Evolutionary conservation across 495 filamentous ascomycete genomes (phyloP), one percentile per base, ranked within the genome.

Genomic region (Penicillium steckii): DNA sequence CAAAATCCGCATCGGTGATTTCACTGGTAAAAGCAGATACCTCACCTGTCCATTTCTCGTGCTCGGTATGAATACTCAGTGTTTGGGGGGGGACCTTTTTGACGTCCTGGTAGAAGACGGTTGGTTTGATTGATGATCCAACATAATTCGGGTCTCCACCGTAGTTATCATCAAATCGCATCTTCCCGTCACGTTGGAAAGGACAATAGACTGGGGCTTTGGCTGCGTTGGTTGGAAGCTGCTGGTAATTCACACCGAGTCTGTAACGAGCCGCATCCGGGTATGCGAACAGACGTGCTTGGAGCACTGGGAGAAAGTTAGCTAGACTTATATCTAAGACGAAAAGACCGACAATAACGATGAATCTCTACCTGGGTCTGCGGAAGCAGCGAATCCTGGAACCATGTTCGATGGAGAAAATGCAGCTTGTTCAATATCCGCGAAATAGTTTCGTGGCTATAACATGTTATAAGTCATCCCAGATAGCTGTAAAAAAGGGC

Each of bases 231-330:
- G 61, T 64, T 0, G 57, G 61, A 4, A 87, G 74, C 47, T 81
- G 78, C 44, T 85, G 78, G 50, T 83, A 83, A 61, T 88, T 88
- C 21, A 77, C 78, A 4, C 86, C 86, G 17, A 89, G 77, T 1
- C 86, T 78, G 65, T 89, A 82, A 44, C 83, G 78, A 19, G 80
- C 77, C 0, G 87, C 81, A 51, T 89, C 86, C 1, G 81, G 81
- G 61, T 89, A 89, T 44, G 82, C 77, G 63, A 89, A 88, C 68
- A 87, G 77, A 18, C 86, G 75, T 41, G 81, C 84, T 66, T 89
- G 87, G 1, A 89, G 77, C 45, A 90, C 73, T 68, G n/a, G n/a
- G n/a, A n/a, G n/a, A n/a, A n/a, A n/a, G n/a, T n/a, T n/a, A n/a
- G n/a, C n/a, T n/a, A n/a, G n/a, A n/a, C n/a, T n/a, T n/a, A n/a